Evolutionary conservation across 352 stramenopile genomes (phyloP), one percentile per base, ranked within the genome.

Genomic region (Phytopythium cucurbitacearum): DNA sequence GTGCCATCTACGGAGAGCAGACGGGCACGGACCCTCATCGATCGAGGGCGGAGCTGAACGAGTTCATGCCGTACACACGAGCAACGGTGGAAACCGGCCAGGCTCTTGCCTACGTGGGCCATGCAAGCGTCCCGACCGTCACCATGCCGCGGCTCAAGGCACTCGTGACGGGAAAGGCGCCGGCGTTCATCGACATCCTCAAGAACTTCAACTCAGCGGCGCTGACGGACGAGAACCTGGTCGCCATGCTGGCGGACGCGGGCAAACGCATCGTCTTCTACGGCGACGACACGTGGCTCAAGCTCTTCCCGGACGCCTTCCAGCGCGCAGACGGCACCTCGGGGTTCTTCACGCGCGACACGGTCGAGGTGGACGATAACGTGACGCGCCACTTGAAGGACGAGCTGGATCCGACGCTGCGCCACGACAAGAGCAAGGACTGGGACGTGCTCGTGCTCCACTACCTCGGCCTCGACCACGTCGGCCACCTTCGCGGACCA

Each of bases 201-300:
- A 94, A 94, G 63, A 96, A 96, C 52, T 94, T 96, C 52, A 93
- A 96, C 53, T 95, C 87, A 3, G 85, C 71, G 21, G 77, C 77
- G n/a, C 65, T 96, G 16, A 65, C 50, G 21, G 62, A 68, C 0
- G 69, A 82, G 10, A 95, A 94, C 47, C 47, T 96, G 11, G 46
- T 96, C 32, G 66, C 77, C 35, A 42, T 83, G 33, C 59, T 96
- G 34, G 53, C 44, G 15, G 58, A 65, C 4, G 69, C 63, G 34
- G 79, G 72, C 4, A 71, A 73, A 33, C 67, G 73, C 3, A 69
- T 94, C 40, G 87, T 95, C 40, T 90, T 96, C 56, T 96, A 95
- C 57, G 87, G 87, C 10, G 87, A 96, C 60, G 87, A 96, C 58
- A 96, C 87, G 60, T 96, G 87, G 87, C 80, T 96, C 32, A 89